Conservation (phyloP, 345 rosid species). For the Lumnitzera racemosa region DNA sequence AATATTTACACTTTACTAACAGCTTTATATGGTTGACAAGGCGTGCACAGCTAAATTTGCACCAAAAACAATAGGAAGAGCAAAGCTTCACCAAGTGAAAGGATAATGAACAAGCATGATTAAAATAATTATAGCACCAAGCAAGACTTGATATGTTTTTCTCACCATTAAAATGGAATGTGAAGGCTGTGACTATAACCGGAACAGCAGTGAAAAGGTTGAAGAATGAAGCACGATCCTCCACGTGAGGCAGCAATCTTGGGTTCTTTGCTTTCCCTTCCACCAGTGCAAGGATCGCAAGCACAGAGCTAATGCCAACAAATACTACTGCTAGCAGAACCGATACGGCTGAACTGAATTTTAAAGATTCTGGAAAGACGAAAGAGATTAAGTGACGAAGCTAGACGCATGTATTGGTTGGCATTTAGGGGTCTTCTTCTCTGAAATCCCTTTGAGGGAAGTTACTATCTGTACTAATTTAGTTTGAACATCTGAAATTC, state of each 20-base stretch:
- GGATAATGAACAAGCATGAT: too few relatives aligned
- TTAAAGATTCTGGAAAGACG: constrained; percentile 42
- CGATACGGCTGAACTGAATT: constrained; percentile 53
- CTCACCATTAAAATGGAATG: constrained; percentile 86
- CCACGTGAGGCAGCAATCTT: constrained; percentile 51
- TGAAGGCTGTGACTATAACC: constrained; percentile 83
- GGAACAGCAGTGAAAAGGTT: constrained; percentile 87
- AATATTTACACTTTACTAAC: too few relatives aligned
- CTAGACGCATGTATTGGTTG: too few relatives aligned
- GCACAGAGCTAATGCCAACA: constrained; percentile 53
- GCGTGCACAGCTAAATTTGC: too few relatives aligned
- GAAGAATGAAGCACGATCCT: constrained; percentile 42
- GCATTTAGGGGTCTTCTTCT: too few relatives aligned
- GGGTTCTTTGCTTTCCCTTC: constrained; percentile 60
- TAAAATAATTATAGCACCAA: not conserved
- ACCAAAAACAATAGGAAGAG: too few relatives aligned
- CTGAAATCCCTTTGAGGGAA: constrained; percentile 4
- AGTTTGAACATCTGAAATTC: too few relatives aligned
- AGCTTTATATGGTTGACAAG: too few relatives aligned
- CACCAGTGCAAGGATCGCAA: constrained; percentile 54
- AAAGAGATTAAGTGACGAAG: not conserved
- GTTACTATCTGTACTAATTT: too few relatives aligned
- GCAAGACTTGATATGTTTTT: not conserved
- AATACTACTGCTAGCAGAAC: constrained; percentile 69
- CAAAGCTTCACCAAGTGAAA: too few relatives aligned